Evolutionary conservation across 2,329 filamentous ascomycete genomes (phyloP), one percentile per base, ranked within the genome.

Genomic region (Arthrobotrys iridis): DNA sequence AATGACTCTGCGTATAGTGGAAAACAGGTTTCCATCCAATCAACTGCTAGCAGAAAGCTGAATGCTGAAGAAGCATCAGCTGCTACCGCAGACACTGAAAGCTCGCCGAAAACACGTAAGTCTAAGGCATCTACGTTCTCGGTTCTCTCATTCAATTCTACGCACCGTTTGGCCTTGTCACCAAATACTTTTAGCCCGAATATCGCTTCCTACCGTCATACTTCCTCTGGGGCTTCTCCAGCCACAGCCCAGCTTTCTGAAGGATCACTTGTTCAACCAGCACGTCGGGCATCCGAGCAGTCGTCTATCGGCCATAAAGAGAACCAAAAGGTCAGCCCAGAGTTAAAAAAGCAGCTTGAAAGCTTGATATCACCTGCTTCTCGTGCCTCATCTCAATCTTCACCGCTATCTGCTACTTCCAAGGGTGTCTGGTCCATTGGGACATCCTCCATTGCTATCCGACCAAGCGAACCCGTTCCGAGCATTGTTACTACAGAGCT

Each of bases 401-500:
- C 52, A 28, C 5, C 20, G 18, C 37, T 22, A 18, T 22, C 35
- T 5, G 48, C 26, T n/a, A 4, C 37, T 18, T 28, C 22, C 11
- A 52, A 48, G 20, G 28, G 46, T 48, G 18, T 8, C 5, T 75
- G 71, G 71, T 48, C 63, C 26, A 50, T 75, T n/a, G 62, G 37
- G 2, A 22, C 18, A 4, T 63, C 63, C 4, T 75, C 71, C 10
- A 75, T 75, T 15, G 46, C 71, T 10, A 18, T 75, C 35, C 28
- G 58, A 24, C 35, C 45, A 10, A 59, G 57, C 18, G 18, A 52
- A 20, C 71, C 71, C 2, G 41, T 64, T 7, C 57, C 60, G 13
- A 75, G 46, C 26, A 64, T 75, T n/a, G 11, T 55, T n/a, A 75
- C 63, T 7, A 75, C 71, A 2, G n/a, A 63, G 8, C 24, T 58